Evolutionary conservation across 2,329 filamentous ascomycete genomes (phyloP).

Genomic region (Scedosporium aurantiacum): DNA sequence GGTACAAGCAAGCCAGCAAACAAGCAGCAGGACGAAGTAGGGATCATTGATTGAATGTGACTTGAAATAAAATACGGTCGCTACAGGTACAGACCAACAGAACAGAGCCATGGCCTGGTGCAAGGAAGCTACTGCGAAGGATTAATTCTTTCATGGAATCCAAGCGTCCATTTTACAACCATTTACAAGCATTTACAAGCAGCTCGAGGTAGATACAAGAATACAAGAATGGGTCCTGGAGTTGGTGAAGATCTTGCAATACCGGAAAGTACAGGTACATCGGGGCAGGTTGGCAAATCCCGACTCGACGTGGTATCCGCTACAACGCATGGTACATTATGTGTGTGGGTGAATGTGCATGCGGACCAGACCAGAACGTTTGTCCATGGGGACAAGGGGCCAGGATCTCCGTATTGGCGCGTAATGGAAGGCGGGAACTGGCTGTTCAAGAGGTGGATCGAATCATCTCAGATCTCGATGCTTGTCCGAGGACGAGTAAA

Average conservation of each 20-base stretch:
- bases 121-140: not conserved
- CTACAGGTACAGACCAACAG: not conserved
- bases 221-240: not conserved
- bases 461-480: not conserved
- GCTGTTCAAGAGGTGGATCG: not conserved
- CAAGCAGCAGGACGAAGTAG: not conserved
- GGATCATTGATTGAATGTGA: not conserved
- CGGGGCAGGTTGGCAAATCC: not conserved
- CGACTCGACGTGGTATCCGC: not conserved
- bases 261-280: not conserved
- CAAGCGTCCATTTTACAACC: too few relatives aligned
- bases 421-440: slow-evolving; percentile 1
- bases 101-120: not conserved
- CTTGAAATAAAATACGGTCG: not conserved
- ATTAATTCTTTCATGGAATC: too few relatives aligned
- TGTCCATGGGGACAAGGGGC: not conserved
- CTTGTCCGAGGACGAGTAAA: not conserved
- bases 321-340: not conserved
- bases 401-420: not conserved
- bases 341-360: not conserved
- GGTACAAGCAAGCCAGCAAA: not conserved
- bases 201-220: not conserved
- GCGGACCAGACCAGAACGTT: not conserved
- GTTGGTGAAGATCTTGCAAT: not conserved
- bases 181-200: too few relatives aligned